Base-by-base conservation (phyloP, 2,329 filamentous ascomycete genomes). In the Aspergillus quadrilineatus region DNA sequence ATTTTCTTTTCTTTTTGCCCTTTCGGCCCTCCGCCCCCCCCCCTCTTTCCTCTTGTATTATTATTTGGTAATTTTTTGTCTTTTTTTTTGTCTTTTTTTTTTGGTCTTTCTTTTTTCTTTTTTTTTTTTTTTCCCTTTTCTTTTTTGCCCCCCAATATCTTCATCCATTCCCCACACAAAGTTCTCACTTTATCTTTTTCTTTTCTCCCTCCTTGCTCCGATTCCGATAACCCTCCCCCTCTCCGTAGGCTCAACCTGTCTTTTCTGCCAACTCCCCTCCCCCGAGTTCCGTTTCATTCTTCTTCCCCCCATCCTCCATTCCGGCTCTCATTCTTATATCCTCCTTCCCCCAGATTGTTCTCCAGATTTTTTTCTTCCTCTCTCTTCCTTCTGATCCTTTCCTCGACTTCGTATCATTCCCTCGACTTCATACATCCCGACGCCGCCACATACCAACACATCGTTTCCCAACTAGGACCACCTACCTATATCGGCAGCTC, bases 81-180 rank as follows among this genome's bases (percentile, higher is more conserved):
- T 54, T 56, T 61, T 53, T 50, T 54, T 53, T 41, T 54, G 17
- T 45, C 42, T 53, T 45, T 49, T 55, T 59, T 52, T 59, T n/a
- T 59, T 55, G 56, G 60, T 54, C 50, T 51, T 57, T 51, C 53
- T 45, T 47, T 52, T 53, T 52, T 53, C 47, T 43, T 50, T 32
- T 49, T 50, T 53, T 61, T 57, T 50, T 61, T 67, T 57, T 60
- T 65, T 64, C 63, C 68, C 36, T 37, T 53, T 61, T 60, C 59
- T 61, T 63, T 63, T 60, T 63, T 49, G 51, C 61, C 57, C 58
- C 59, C 59, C 57, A 57, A 59, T 71, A 75, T 77, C 49, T 51
- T 64, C 67, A 73, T 63, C 59, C 26, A 28, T 28, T 28, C 26
- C 59, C 64, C 64, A 65, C 67, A 67, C 63, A 62, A 53, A 59